These are phyloP conservation scores for Botryosphaeria dothidea DNA, from an alignment of 2,329 filamentous ascomycete species.

Conservation along the genomic window DNA sequence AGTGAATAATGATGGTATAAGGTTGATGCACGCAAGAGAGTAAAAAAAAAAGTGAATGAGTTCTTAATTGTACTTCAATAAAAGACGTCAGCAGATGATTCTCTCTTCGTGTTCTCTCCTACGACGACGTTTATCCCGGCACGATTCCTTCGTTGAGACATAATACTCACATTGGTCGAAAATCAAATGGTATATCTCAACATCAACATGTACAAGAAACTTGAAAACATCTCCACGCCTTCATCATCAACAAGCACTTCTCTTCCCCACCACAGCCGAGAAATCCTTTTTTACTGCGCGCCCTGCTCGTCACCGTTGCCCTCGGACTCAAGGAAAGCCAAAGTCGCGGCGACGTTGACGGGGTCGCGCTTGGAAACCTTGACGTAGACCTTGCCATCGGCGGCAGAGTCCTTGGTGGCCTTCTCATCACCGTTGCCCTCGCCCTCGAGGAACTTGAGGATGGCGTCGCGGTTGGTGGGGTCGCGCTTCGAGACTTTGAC, in stretches of 20 bases:
- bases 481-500: neutral
- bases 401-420: neutral
- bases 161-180: neutral
- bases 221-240: neutral
- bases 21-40: neutral
- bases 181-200: neutral
- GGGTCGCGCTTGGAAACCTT: neutral
- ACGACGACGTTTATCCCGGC: no score
- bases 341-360: neutral
- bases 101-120: neutral
- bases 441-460: neutral
- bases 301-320: neutral
- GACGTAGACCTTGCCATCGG: neutral
- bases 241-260: neutral
- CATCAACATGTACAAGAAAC: neutral
- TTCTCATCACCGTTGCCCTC: neutral
- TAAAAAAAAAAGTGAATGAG: neutral
- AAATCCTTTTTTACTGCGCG: neutral
- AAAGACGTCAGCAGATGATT: neutral
- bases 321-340: neutral
- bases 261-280: no score
- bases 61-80: neutral
- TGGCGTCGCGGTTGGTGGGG: neutral
- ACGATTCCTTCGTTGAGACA: neutral
- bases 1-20: neutral